Conservation (phyloP, 345 rosid species). For the Excoecaria agallocha region DNA sequence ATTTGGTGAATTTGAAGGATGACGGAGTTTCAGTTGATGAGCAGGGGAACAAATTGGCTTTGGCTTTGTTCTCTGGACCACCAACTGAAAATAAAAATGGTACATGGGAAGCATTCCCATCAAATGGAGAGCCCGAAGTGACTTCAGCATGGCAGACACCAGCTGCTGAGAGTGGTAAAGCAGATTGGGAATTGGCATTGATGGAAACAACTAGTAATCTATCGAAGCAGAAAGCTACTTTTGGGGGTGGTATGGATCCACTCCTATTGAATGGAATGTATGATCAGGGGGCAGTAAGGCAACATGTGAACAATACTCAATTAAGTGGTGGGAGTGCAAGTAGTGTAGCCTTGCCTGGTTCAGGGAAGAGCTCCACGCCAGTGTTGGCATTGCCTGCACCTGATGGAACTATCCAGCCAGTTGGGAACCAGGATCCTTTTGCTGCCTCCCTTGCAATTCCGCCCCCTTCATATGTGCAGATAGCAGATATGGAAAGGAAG, state of each 20-base stretch:
- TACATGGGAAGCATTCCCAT: constrained; percentile 24
- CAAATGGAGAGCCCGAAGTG: constrained; percentile 16
- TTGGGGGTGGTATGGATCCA: constrained; percentile 27
- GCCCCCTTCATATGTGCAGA: constrained; percentile 33
- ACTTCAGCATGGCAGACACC: constrained; percentile 33
- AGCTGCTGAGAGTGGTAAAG: constrained; percentile 23
- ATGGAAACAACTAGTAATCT: constrained; percentile 29
- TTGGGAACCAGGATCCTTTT: constrained; percentile 30
- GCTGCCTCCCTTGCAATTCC: constrained; percentile 27
- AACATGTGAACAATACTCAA: constrained; percentile 20
- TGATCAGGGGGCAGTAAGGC: constrained; percentile 30
- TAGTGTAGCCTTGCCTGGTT: constrained; percentile 26
- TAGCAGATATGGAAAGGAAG: constrained; percentile 32
- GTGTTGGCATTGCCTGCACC: constrained; percentile 32
- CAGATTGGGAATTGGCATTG: constrained; percentile 29
- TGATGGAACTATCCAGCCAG: constrained; percentile 21
- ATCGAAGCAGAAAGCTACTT: constrained; percentile 22
- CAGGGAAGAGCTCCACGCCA: constrained; percentile 9
- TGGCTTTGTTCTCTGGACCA: constrained; percentile 25
- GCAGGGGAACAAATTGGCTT: constrained; percentile 22
- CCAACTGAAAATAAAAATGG: constrained; percentile 8
- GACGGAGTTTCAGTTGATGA: constrained; percentile 23
- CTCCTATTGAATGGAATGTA: constrained; percentile 29
- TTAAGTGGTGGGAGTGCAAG: constrained; percentile 25
- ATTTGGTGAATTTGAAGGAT: constrained; percentile 28